Base-by-base conservation (phyloP, 2,329 filamentous ascomycete species). In the Trichoderma oligosporum region DNA sequence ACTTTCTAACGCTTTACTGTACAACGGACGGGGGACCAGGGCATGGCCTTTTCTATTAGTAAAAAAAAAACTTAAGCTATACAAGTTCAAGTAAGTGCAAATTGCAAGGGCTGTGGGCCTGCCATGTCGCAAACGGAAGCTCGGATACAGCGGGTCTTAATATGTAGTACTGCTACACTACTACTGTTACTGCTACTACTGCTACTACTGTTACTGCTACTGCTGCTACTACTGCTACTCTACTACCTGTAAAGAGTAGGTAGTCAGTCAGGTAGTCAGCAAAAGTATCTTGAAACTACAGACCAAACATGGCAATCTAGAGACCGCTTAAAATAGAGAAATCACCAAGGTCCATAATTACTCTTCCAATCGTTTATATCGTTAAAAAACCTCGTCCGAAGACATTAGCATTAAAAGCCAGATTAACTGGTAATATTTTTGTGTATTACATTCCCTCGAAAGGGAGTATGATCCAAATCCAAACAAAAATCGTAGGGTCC, bases 401-500 rank as follows among this genome's bases (percentile, higher is more conserved):
- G 59, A 49, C 47, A 62, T 63, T 63, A 64, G 41, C 60, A 65
- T 64, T 63, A 60, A 48, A n/a, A 56, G 53, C 61, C 60, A 65
- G 61, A 42, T 57, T 44, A 51, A 60, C 62, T 65, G 56, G 60
- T 59, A 57, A 55, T 61, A 61, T 61, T 57, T n/a, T 61, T 49
- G 18, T 56, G 59, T 56, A 59, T 61, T 59, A 63, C 63, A 59
- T 25, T 46, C 39, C 48, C 51, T 52, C 12, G 36, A 25, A 7
- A 33, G 44, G 42, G 41, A 42, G 8, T 3, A 56, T 36, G 29
- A 58, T 51, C 58, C 58, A 60, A 58, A 59, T 47, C 57, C 49
- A 59, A 58, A 44, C 53, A 47, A n/a, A 45, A 27, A 36, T 57
- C 33, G 52, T 25, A 35, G 48, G 51, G 41, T 46, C 51, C 51